A percentile compares a stretch with the other conserved stretches of the same genome.
These are phyloP conservation scores for Inga oerstediana DNA, from an alignment of 306 rosid genomes.

Conservation along the genomic window DNA sequence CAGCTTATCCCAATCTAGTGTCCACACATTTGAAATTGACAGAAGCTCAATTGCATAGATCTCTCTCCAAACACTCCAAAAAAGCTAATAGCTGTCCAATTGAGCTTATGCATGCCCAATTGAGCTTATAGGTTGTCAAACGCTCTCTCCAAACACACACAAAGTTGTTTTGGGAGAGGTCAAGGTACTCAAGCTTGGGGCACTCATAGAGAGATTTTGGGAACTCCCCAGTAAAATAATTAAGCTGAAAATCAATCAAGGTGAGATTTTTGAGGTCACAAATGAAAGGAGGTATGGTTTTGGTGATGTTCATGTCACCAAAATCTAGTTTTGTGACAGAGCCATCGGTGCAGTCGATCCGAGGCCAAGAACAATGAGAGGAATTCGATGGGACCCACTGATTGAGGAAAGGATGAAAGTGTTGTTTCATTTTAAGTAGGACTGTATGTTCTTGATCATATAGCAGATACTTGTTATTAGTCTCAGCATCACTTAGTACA, in stretches of 20 bases:
- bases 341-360: conserved; percentile 41
- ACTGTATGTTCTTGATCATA: conserved; percentile 46
- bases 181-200: conserved; percentile 41
- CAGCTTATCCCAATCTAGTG: no score
- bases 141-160: no score
- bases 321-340: conserved; percentile 41
- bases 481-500: conserved; percentile 25
- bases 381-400: conserved; percentile 44
- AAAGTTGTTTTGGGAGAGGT: conserved; percentile 48
- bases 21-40: no score
- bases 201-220: conserved; percentile 50
- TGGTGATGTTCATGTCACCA: not conserved
- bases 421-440: conserved; percentile 42
- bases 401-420: conserved; percentile 32
- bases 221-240: conserved; percentile 42
- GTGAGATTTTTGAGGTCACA: conserved; percentile 58
- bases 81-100: no score
- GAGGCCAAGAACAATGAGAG: conserved; percentile 58
- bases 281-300: conserved; percentile 47
- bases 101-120: no score
- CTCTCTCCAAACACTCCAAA: no score
- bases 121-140: no score
- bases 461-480: conserved; percentile 14
- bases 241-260: conserved; percentile 13
- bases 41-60: no score